Conservation (phyloP, 2,329 filamentous ascomycete species). For the Curvularia verruculosa region DNA sequence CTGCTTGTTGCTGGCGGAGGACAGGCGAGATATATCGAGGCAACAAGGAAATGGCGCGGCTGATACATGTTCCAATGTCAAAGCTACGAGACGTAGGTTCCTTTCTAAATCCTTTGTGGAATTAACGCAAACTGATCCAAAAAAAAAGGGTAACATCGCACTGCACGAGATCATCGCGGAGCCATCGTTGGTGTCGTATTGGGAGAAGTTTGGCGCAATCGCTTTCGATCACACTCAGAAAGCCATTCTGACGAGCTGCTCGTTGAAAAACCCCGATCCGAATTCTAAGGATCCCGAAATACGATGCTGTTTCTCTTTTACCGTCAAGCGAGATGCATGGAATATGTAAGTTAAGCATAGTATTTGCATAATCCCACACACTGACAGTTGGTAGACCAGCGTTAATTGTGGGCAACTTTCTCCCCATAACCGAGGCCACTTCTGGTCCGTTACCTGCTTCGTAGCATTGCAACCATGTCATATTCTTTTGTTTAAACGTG, state of each 20-base stretch:
- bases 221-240: conserved; percentile 95
- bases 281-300: conserved; percentile 74
- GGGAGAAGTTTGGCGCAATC: conserved; percentile 98
- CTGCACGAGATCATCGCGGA: conserved; percentile 96
- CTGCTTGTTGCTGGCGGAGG: conserved; percentile 94
- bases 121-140: conserved; percentile 19
- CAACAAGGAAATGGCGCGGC: conserved; percentile 98
- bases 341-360: conserved; percentile 77
- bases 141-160: conserved; percentile 84
- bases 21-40: conserved; percentile 97
- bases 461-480: background rate
- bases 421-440: conserved; percentile 72
- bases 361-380: background rate
- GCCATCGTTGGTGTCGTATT: conserved; percentile 93
- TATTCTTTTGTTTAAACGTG: background rate
- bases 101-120: background rate
- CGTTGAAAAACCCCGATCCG: conserved; percentile 73
- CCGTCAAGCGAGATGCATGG: conserved; percentile 90
- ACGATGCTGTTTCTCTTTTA: conserved; percentile 97
- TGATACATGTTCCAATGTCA: conserved; percentile 92
- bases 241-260: conserved; percentile 91
- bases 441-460: conserved; percentile 28
- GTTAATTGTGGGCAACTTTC: conserved; percentile 94
- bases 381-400: conserved; percentile 67
- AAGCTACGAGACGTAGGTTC: conserved; percentile 81